Conservation (phyloP, 345 rosid species). For the Lagerstroemia speciosa region DNA sequence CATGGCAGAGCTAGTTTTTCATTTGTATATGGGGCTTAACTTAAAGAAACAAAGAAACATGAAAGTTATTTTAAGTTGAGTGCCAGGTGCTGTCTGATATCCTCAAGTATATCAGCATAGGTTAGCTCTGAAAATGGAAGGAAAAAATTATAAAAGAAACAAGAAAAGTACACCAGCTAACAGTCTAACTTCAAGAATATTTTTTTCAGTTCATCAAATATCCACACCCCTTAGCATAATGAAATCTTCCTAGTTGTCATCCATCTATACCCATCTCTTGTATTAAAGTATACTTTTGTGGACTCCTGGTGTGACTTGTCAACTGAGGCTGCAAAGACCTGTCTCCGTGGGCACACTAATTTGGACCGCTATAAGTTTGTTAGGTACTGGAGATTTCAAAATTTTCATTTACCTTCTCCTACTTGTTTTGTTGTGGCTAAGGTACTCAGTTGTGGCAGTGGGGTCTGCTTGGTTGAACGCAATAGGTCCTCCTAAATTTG, state of each 20-base stretch:
- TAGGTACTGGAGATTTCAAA: not conserved
- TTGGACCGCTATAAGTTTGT: not conserved
- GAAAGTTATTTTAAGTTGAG: not conserved
- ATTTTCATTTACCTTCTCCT: not conserved
- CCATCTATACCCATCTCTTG: not conserved
- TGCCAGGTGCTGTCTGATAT: not conserved
- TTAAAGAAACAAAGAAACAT: not conserved
- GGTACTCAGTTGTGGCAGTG: not conserved
- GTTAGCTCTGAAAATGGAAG: not conserved
- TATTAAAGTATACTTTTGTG: not conserved
- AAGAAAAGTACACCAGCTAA: not conserved
- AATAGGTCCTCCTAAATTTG: not conserved
- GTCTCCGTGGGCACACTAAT: not conserved
- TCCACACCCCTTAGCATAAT: not conserved
- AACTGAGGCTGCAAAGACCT: conserved; percentile 3
- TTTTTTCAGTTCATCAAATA: not conserved
- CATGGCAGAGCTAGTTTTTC: not conserved
- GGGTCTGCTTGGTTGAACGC: not conserved
- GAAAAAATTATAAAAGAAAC: not conserved
- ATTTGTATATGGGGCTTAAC: not conserved
- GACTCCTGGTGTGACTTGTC: conserved; percentile 2
- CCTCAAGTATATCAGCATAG: not conserved
- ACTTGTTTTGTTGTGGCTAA: not conserved
- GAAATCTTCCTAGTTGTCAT: not conserved
- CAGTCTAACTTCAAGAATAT: not conserved